Conservation (phyloP, 2,329 filamentous ascomycete species). For the Pyrenophora graminea region DNA sequence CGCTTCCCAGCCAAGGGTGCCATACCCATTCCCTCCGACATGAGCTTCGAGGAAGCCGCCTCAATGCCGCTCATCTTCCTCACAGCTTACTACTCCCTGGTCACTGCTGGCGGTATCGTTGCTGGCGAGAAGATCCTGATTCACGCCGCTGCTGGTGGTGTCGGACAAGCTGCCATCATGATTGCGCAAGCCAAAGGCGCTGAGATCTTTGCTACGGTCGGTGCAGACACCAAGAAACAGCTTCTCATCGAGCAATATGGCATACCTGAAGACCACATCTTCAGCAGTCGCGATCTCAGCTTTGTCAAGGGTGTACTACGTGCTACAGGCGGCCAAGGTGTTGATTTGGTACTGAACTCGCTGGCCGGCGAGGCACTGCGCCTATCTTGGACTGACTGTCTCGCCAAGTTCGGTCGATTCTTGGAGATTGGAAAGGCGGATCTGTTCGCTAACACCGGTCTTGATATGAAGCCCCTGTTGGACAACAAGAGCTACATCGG, state of each 20-base stretch:
- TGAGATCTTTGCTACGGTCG: slow-evolving; percentile 26
- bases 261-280: slow-evolving; percentile 33
- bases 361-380: slow-evolving; percentile 30
- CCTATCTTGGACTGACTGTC: slow-evolving; percentile 24
- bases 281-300: slow-evolving; percentile 22
- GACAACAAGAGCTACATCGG: slow-evolving; percentile 9
- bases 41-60: slow-evolving; percentile 10
- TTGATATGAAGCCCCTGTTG: slow-evolving; percentile 21
- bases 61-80: slow-evolving; percentile 13
- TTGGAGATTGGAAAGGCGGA: slow-evolving; percentile 24
- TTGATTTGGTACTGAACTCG: slow-evolving; percentile 43
- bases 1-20: slow-evolving; percentile 12
- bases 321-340: slow-evolving; percentile 30
- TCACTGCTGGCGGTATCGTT: neutral
- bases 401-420: slow-evolving; percentile 39
- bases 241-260: slow-evolving; percentile 13
- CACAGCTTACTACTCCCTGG: slow-evolving; percentile 7
- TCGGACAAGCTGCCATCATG: slow-evolving; percentile 32
- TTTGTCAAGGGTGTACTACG: slow-evolving; percentile 14
- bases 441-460: slow-evolving; percentile 9
- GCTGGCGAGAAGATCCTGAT: slow-evolving; percentile 37
- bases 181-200: slow-evolving; percentile 21
- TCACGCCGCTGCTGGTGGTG: slow-evolving; percentile 30
- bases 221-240: slow-evolving; percentile 15
- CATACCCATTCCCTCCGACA: slow-evolving; percentile 1